phyloP scores from a whole-genome alignment of 257 asterid genomes.

The Solanum gracilifrons region DNA sequence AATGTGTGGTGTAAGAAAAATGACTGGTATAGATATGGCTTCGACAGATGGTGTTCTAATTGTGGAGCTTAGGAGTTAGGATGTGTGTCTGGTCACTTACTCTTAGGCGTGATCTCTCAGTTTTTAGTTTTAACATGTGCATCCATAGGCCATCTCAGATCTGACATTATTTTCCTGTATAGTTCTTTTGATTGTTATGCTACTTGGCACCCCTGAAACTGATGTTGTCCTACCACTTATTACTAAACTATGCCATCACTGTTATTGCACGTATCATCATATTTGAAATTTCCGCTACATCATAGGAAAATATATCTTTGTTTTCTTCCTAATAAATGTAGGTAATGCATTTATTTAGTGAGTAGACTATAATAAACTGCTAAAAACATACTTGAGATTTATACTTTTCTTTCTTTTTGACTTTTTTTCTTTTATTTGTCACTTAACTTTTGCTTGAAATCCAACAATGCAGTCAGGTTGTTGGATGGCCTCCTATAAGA shows the following conservation, averaged over 20 bases:
- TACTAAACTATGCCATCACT: not conserved
- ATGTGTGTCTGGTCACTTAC: not conserved
- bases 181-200: not conserved
- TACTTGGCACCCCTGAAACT: not conserved
- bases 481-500: conserved; percentile 51
- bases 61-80: not conserved
- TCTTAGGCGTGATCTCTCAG: not conserved
- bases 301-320: not conserved
- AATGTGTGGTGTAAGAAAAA: not conserved
- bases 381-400: not conserved
- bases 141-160: not conserved
- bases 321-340: not conserved
- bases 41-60: not conserved
- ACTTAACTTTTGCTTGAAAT: not conserved
- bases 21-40: not conserved
- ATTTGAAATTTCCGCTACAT: not conserved
- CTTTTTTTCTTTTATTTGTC: not conserved
- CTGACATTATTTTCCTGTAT: not conserved
- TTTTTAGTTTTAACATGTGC: not conserved
- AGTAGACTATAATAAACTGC: not conserved
- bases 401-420: not conserved
- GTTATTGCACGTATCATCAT: not conserved
- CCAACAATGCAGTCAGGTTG: conserved; percentile 32
- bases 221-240: not conserved
- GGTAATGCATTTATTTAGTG: not conserved